Evolutionary conservation across 148 eudicot species (phyloP), one percentile per base, ranked within the genome.

Genomic region (Vaccinium myrtillus): DNA sequence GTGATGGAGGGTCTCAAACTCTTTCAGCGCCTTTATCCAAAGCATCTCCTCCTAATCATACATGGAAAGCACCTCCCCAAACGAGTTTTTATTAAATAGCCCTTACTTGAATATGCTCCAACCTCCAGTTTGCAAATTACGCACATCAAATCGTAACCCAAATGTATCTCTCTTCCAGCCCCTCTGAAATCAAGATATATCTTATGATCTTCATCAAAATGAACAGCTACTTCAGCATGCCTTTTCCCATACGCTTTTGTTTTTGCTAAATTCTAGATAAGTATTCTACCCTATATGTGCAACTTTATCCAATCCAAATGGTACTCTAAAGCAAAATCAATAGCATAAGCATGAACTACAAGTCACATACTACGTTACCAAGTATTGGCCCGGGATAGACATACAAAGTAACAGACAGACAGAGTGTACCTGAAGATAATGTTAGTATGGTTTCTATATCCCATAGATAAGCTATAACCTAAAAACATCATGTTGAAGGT

Each of bases 401-500:
- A 43, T 43, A 78, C 36, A 46, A 51, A 39, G 21, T 46, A 51
- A 49, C 13, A 55, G 19, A 25, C 39, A 32, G 50, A 7, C 75
- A 61, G 73, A 32, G 77, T 36, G 10, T 92, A 97, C 99, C 99
- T 95, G 95, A 97, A 92, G 56, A 94, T 78, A 75, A 95, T 89
- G 90, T 95, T 97, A 79, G 90, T 87, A 85, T 95, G 99, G 81
- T 92, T 91, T 84, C 98, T 93, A 87, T 97, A 97, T 46, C 92
- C 86, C 83, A 97, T 82, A 84, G 98, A 93, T 84, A 95, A 85
- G 87, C 96, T 95, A 77, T 88, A 93, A 77, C 98, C 95, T 89
- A 97, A 82, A 90, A 97, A 97, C 85, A 91, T 87, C 99, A 97
- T 97, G 91, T 93, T 97, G 89, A 97, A 97, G 61, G 98, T 90